Conservation (phyloP, 768 basidiomycete species). For the Solioccasus polychromus region DNA sequence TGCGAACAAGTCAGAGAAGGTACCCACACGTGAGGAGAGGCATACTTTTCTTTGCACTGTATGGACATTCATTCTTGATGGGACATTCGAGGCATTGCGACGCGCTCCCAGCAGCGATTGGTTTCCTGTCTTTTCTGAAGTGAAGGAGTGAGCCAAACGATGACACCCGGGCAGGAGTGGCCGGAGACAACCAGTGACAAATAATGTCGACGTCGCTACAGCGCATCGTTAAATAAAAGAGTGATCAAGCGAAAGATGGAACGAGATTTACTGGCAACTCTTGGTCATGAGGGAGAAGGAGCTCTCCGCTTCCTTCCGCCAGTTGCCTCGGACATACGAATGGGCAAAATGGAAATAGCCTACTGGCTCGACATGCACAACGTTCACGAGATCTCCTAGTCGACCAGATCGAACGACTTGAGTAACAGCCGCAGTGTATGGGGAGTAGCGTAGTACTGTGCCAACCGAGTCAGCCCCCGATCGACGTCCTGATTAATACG, state of each 20-base stretch:
- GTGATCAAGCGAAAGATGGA: neutral
- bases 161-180: slow-evolving; percentile 64
- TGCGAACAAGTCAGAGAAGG: slow-evolving; percentile 25
- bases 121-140: slow-evolving; percentile 73
- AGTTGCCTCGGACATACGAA: slow-evolving; percentile 83
- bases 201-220: slow-evolving; percentile 81
- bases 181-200: slow-evolving; percentile 72
- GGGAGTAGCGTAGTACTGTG: slow-evolving; percentile 82
- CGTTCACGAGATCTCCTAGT: slow-evolving; percentile 78
- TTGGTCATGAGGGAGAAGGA: slow-evolving; percentile 88
- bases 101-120: slow-evolving; percentile 60
- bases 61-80: slow-evolving; percentile 69
- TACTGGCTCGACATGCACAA: slow-evolving; percentile 82
- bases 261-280: slow-evolving; percentile 74
- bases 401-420: slow-evolving; percentile 65
- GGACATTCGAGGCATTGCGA: slow-evolving; percentile 78
- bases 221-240: slow-evolving; percentile 1
- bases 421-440: slow-evolving; percentile 70
- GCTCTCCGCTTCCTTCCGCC: slow-evolving; percentile 65
- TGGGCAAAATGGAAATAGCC: slow-evolving; percentile 90
- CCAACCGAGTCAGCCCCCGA: neutral
- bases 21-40: neutral
- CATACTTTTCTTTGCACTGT: slow-evolving; percentile 83
- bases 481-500: slow-evolving; percentile 7
- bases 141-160: slow-evolving; percentile 87